phyloP scores from a whole-genome alignment of 371 early-diverging fungal species.

The Blakeslea trispora region DNA sequence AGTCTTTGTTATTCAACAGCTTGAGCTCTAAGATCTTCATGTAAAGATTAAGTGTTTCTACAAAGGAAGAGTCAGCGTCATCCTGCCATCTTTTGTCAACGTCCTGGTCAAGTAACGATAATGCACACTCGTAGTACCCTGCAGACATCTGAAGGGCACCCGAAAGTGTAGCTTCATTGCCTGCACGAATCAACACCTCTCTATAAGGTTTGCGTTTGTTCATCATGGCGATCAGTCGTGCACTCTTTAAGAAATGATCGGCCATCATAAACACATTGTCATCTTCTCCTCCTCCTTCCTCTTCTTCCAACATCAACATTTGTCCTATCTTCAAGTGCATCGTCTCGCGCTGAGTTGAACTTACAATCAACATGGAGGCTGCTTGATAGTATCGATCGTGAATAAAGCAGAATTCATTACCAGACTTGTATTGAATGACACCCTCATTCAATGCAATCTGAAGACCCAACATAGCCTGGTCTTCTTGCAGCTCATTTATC shows the following conservation, averaged over 20 bases:
- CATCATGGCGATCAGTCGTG: slow-evolving; percentile 26
- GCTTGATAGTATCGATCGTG: slow-evolving; percentile 51
- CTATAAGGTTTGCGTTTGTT: slow-evolving; percentile 27
- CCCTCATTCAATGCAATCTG: slow-evolving; percentile 43
- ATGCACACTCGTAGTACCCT: slow-evolving; percentile 33
- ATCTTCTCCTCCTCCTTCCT: slow-evolving; percentile 18
- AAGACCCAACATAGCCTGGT: slow-evolving; percentile 39
- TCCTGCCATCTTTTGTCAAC: slow-evolving; percentile 28
- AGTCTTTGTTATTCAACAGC: slow-evolving; percentile 21
- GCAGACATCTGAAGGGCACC: slow-evolving; percentile 38
- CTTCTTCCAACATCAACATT: slow-evolving; percentile 32
- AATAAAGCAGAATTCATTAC: slow-evolving; percentile 41
- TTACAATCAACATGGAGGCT: slow-evolving; percentile 35
- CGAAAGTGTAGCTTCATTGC: slow-evolving; percentile 35
- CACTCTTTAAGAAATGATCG: slow-evolving; percentile 44
- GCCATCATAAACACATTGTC: slow-evolving; percentile 38
- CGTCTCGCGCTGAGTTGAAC: slow-evolving; percentile 20
- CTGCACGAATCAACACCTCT: slow-evolving; percentile 34
- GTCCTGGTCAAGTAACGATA: slow-evolving; percentile 26
- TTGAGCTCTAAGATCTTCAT: slow-evolving; percentile 35
- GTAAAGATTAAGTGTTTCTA: slow-evolving; percentile 41
- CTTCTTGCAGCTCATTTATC: slow-evolving; percentile 16
- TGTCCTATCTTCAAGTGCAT: slow-evolving; percentile 47
- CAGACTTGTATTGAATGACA: slow-evolving; percentile 36
- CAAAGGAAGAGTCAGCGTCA: slow-evolving; percentile 31